These are phyloP conservation scores for Rhodamnia argentea DNA, from an alignment of 345 rosid species.

Conservation along the genomic window DNA sequence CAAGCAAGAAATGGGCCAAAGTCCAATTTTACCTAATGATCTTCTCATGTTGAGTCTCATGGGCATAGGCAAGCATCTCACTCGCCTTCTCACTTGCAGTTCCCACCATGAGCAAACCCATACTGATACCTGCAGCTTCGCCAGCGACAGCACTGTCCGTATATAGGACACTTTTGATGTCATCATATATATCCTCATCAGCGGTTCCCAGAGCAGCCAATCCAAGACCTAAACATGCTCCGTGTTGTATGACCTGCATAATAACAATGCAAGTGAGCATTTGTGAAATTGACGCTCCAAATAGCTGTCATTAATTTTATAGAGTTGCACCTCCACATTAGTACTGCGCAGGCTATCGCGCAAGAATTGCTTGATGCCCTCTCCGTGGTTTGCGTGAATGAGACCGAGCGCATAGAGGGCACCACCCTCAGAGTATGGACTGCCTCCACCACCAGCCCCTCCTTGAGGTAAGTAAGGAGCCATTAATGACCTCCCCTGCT, in stretches of 20 bases:
- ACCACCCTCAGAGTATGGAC: conserved; percentile 99
- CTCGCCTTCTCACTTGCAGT: conserved; percentile 94
- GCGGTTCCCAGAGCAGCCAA: conserved; percentile 99
- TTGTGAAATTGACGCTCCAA: background rate
- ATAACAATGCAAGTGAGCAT: background rate
- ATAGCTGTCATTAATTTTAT: background rate
- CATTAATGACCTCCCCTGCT: conserved; percentile 96
- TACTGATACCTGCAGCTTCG: conserved; percentile 99
- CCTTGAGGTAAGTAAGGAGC: conserved; percentile 99
- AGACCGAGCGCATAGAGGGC: conserved; percentile 98
- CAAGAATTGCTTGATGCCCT: conserved; percentile 93
- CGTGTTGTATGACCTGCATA: conserved; percentile 95
- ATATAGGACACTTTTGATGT: conserved; percentile 74
- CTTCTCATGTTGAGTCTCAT: conserved; percentile 98
- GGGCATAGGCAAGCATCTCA: conserved; percentile 98
- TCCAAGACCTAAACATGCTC: conserved; percentile 99
- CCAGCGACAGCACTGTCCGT: conserved; percentile 98
- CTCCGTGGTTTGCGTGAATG: conserved; percentile 99
- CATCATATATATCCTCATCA: conserved; percentile 90
- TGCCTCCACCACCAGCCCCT: conserved; percentile 91
- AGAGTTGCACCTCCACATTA: conserved; percentile 66
- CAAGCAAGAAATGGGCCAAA: background rate
- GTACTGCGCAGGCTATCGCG: conserved; percentile 89
- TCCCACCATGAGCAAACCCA: conserved; percentile 99
- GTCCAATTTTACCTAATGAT: conserved; percentile 63